phyloP scores from a whole-genome alignment of 148 eudicot species.

The Mesembryanthemum crystallinum region DNA sequence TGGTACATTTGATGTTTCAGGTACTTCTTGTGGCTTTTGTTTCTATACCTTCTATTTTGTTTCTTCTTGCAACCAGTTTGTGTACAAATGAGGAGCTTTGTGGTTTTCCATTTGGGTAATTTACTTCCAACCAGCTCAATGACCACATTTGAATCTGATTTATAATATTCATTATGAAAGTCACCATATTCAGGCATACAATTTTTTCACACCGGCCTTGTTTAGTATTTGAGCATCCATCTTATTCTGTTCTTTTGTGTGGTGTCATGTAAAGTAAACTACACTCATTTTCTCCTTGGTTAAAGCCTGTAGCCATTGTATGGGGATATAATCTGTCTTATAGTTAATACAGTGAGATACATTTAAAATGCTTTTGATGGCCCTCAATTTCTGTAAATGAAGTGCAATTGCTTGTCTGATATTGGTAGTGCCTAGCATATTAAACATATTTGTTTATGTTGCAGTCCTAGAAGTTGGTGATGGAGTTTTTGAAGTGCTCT shows the following conservation, averaged over 20 bases:
- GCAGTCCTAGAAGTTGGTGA: constrained; percentile 97
- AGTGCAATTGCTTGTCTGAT: not conserved
- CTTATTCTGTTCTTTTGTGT: too few species aligned
- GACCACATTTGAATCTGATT: not conserved
- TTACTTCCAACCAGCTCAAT: not conserved
- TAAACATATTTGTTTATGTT: constrained; percentile 2
- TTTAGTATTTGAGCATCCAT: too few species aligned
- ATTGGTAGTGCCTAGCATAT: not conserved
- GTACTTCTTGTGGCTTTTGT: constrained; percentile 32
- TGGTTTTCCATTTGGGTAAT: not conserved
- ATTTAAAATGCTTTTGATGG: not conserved
- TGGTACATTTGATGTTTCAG: constrained; percentile 99
- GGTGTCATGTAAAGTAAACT: too few species aligned
- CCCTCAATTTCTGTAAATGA: not conserved
- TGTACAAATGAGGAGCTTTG: not conserved
- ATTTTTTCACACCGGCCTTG: too few species aligned
- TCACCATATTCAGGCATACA: too few species aligned
- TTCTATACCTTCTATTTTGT: not conserved
- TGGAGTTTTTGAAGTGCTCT: constrained; percentile 97
- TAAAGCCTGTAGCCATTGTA: not conserved
- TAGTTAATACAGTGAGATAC: not conserved
- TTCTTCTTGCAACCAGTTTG: not conserved
- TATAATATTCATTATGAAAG: too few species aligned
- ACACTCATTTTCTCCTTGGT: not conserved
- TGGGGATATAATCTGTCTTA: not conserved